These are phyloP conservation scores for Luffa aegyptiaca DNA, from an alignment of 306 rosid genomes.

Conservation along the genomic window DNA sequence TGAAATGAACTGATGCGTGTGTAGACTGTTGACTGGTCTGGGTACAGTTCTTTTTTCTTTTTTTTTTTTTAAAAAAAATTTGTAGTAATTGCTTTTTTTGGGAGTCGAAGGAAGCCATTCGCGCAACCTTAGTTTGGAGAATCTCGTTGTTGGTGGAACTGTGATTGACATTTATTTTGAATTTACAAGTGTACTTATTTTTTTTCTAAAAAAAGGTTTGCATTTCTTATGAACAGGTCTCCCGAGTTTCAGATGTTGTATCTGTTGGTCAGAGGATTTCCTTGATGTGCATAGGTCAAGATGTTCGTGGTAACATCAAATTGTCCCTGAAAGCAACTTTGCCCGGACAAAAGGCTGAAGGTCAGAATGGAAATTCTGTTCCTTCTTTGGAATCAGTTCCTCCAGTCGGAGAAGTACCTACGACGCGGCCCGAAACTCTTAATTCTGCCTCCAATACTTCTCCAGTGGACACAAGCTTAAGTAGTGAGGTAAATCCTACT, in stretches of 20 bases:
- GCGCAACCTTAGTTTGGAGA: background rate
- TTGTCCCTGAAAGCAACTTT: slow-evolving; percentile 74
- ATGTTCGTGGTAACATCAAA: slow-evolving; percentile 86
- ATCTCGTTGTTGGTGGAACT: background rate
- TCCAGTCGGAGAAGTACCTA: slow-evolving; percentile 25
- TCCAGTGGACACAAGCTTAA: slow-evolving; percentile 22
- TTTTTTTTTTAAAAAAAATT: too few species aligned
- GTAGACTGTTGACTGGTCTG: background rate
- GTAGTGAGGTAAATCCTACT: slow-evolving; percentile 21
- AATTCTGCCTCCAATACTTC: slow-evolving; percentile 26
- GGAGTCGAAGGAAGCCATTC: too few species aligned
- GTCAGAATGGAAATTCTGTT: slow-evolving; percentile 24
- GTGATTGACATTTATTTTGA: background rate
- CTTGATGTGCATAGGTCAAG: slow-evolving; percentile 85
- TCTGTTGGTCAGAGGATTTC: slow-evolving; percentile 77
- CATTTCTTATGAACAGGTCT: slow-evolving; percentile 40
- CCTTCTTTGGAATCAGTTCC: slow-evolving; percentile 30
- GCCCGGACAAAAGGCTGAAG: slow-evolving; percentile 20
- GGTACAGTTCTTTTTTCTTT: too few species aligned
- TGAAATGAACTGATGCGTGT: background rate
- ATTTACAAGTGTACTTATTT: background rate
- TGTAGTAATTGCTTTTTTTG: too few species aligned
- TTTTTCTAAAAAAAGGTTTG: background rate
- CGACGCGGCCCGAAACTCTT: slow-evolving; percentile 20
- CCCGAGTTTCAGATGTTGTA: slow-evolving; percentile 63